Base-by-base conservation (phyloP, 176 grass and related monocot species). In the Lolium perenne region DNA sequence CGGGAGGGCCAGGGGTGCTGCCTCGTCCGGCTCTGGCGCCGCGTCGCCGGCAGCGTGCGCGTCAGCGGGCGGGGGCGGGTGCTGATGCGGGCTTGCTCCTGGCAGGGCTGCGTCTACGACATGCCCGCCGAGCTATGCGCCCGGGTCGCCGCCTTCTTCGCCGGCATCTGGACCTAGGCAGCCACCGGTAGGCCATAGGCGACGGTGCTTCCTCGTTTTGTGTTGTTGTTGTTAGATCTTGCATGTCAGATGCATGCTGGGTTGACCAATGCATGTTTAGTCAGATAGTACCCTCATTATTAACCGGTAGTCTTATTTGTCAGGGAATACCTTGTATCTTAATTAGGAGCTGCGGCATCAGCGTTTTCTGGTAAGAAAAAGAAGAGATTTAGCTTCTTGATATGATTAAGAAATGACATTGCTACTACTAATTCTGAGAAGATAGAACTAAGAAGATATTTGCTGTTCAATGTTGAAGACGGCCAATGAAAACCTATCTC, bases 21-120 rank as follows among this genome's bases (percentile, higher is more conserved):
- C 91, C 75, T 89, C 32, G 47, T 77, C 14, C 18, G 83, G 18
- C 82, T 95, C 29, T 95, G 93, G 93, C 76, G 80, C 60, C 84
- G 10, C 3, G 14, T 56, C 85, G 13, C 69, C 55, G 26, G 6
- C 47, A 49, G 45, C 9, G 56, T 23, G 3, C 66, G 56, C 4
- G 61, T 15, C 62, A 13, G 25, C n/a, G 29, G 84, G 4, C 48
- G 87, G 0, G 74, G 88, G 0, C 83, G 71, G 62, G 83, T 86
- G 62, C 88, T 86, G 40, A 41, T 35, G 63, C 58, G 76, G 50
- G 88, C 86, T 1, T 88, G 89, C 75, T 51, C 53, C 5, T 81
- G 89, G 83, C 49, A 76, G 18, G 83, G 71, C 0, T 93, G 91
- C 82, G 62, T 90, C 20, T 47, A 80, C 7, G 88, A 85, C 56